A percentile compares a stretch with the other conserved stretches of the same genome.
Evolutionary conservation across 371 early-diverging fungal genomes (phyloP).

Genomic region (Mucor saturninus): DNA sequence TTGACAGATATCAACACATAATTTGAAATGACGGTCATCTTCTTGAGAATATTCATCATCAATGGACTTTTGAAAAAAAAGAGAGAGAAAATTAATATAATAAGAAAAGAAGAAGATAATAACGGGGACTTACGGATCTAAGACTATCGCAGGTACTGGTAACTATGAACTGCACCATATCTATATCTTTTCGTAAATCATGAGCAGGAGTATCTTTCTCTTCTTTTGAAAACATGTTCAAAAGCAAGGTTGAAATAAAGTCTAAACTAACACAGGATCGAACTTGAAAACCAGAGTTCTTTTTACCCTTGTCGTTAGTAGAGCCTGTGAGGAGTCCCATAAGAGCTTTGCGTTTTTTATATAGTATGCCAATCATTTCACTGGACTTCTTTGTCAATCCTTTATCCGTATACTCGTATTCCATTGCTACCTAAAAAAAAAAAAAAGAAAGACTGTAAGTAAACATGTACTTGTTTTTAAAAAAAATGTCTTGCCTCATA

Average conservation of each 20-base stretch:
- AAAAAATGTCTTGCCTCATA: constrained; percentile 50
- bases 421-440: constrained; percentile 40
- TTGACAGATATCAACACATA: constrained; percentile 16
- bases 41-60: constrained; percentile 24
- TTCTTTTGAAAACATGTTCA: constrained; percentile 35
- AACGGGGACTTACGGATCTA: constrained; percentile 19
- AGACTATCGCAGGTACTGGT: constrained; percentile 32
- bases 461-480: neutral
- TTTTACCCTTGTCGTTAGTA: constrained; percentile 46
- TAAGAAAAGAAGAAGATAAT: too few species aligned
- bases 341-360: constrained; percentile 39
- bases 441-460: neutral
- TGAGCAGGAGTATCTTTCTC: constrained; percentile 2
- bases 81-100: neutral
- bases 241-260: constrained; percentile 33
- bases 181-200: constrained; percentile 41
- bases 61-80: constrained; percentile 15
- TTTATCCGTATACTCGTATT: constrained; percentile 36
- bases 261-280: constrained; percentile 33
- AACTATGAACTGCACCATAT: constrained; percentile 52
- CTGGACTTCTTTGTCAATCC: constrained; percentile 31
- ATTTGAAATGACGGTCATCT: constrained; percentile 15
- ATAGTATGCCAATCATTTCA: constrained; percentile 39
- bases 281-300: constrained; percentile 7
- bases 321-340: constrained; percentile 37